Evolutionary conservation across 164 flowering plant genomes (phyloP).

Genomic region (Berberis thunbergii): DNA sequence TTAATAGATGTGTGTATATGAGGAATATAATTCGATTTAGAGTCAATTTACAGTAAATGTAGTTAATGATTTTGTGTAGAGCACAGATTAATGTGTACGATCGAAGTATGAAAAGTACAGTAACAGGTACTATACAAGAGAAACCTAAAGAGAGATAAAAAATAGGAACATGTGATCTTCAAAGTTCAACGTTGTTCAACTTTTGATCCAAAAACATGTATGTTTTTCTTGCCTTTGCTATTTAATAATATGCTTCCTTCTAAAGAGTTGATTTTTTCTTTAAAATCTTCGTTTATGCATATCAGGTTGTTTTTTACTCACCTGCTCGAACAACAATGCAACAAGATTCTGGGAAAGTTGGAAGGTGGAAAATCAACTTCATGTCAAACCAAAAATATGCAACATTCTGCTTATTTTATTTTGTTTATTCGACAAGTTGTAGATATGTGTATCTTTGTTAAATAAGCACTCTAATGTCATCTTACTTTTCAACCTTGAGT

Average conservation of each 20-base stretch:
- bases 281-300: constrained; percentile 4
- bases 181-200: neutral
- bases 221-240: neutral
- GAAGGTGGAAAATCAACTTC: constrained; percentile 93
- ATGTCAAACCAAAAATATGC: constrained; percentile 90
- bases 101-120: too few species aligned
- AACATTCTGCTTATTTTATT: neutral
- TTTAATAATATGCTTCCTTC: neutral
- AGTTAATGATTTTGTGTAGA: too few species aligned
- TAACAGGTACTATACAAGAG: too few species aligned
- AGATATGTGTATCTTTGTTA: neutral
- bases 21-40: too few species aligned
- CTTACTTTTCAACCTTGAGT: too few species aligned
- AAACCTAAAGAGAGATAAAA: too few species aligned
- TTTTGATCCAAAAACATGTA: neutral
- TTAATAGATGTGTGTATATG: too few species aligned
- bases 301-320: constrained; percentile 83
- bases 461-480: too few species aligned
- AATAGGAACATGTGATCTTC: too few species aligned
- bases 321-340: constrained; percentile 93
- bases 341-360: constrained; percentile 97
- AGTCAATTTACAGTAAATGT: too few species aligned
- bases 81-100: too few species aligned
- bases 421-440: neutral
- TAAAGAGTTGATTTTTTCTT: neutral